Evolutionary conservation across 108 stramenopile species (phyloP).

Genomic region (Fistulifera solaris): DNA sequence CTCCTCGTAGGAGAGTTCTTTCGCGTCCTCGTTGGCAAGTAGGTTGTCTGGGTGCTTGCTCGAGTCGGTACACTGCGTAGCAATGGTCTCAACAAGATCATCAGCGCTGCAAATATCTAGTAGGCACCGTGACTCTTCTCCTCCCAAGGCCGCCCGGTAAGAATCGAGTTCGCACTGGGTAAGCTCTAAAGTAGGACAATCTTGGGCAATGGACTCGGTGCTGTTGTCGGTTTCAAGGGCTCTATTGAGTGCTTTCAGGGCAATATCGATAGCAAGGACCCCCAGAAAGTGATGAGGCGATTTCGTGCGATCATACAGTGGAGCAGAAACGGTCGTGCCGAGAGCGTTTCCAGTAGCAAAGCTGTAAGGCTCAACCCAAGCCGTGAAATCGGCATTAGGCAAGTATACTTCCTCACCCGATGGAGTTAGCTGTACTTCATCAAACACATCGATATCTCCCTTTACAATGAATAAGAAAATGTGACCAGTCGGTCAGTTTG

Average conservation of each 20-base stretch:
- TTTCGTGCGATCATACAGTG: slow-evolving; percentile 40
- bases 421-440: no score
- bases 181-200: neutral
- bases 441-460: no score
- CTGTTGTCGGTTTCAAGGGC: slow-evolving; percentile 1
- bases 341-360: slow-evolving; percentile 16
- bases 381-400: slow-evolving; percentile 35
- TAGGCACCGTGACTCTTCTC: neutral
- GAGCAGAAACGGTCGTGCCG: slow-evolving; percentile 46
- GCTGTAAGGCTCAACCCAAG: slow-evolving; percentile 56
- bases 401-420: no score
- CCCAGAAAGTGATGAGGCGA: slow-evolving; percentile 38
- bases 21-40: neutral
- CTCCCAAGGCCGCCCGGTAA: neutral
- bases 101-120: slow-evolving; percentile 1
- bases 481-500: no score
- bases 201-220: neutral
- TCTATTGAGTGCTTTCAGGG: slow-evolving; percentile 9
- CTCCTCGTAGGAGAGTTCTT: slow-evolving; percentile 3
- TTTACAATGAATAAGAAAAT: no score
- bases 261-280: slow-evolving; percentile 40
- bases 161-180: slow-evolving; percentile 1
- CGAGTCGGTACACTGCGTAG: neutral
- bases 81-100: slow-evolving; percentile 4
- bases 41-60: slow-evolving; percentile 2